Evolutionary conservation across 179 eudicot genomes (phyloP), one percentile per base, ranked within the genome.

Genomic region (Monotropa hypopitys): DNA sequence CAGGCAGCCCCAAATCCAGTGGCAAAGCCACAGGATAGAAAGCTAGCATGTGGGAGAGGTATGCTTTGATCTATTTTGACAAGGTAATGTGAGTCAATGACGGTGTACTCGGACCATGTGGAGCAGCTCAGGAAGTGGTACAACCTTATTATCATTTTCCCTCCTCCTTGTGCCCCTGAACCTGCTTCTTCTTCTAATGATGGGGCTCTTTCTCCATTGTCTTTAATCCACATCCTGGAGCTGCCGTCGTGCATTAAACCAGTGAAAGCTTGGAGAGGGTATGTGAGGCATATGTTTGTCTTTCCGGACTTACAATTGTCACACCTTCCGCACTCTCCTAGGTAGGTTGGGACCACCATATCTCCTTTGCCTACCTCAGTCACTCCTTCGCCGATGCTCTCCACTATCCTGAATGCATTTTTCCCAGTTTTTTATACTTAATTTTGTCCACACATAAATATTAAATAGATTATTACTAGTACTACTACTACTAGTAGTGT

Each of bases 71-170:
- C 53, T 20, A 68, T 26, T 54, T 77, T 77, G 6, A 77, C 75
- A 18, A 56, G 28, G 21, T 77, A 77, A 56, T 77, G 57, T 32
- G 23, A n/a, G 16, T 77, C 49, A 1, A 89, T 75, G 15, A 92
- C 92, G 0, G 87, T 83, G 56, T 89, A 90, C 74, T 92, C 91
- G 0, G 89, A 59, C 82, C 93, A 92, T 26, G 92, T 92, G 15
- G 93, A 88, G 73, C 93, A 88, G 51, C 68, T 81, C 7, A 86
- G 35, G 33, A 84, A 85, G 77, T 91, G 94, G 76, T 87, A 83
- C 16, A 92, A 3, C 46, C 73, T 72, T 20, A 20, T 54, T 54
- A 73, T n/a, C n/a, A n/a, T n/a, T n/a, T n/a, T n/a, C n/a, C n/a
- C n/a, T n/a, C n/a, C n/a, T n/a, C n/a, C n/a, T n/a, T n/a, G n/a